A percentile compares a stretch with the other conserved stretches of the same genome.
phyloP scores from a whole-genome alignment of 208 protist species.

The Crithidia mellificae region DNA sequence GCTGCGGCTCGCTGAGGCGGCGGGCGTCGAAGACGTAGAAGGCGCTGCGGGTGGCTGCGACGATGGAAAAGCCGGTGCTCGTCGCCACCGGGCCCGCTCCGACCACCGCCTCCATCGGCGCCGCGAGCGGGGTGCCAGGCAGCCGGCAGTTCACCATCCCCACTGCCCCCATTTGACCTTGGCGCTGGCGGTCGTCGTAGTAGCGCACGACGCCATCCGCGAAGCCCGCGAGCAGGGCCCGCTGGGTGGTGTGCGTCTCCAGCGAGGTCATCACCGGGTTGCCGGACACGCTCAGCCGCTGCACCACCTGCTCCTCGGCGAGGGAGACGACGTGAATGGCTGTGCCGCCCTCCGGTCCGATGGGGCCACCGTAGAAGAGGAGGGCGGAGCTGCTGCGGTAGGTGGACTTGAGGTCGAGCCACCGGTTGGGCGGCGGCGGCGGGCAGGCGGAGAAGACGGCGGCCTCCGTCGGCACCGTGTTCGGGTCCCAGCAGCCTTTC shows the following conservation, averaged over 20 bases:
- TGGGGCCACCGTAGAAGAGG: slow-evolving; percentile 82
- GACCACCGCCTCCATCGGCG: slow-evolving; percentile 35
- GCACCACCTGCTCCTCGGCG: slow-evolving; percentile 82
- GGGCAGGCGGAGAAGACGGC: slow-evolving; percentile 81
- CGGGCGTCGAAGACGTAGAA: slow-evolving; percentile 79
- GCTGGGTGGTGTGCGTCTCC: slow-evolving; percentile 66
- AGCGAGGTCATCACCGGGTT: slow-evolving; percentile 71
- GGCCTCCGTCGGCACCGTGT: slow-evolving; percentile 59
- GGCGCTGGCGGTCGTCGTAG: slow-evolving; percentile 85
- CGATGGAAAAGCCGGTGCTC: slow-evolving; percentile 52
- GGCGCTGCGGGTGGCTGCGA: slow-evolving; percentile 50
- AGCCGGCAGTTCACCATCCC: slow-evolving; percentile 47
- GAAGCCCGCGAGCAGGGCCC: slow-evolving; percentile 76
- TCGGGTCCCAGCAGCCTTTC: slow-evolving; percentile 62
- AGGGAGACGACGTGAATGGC: slow-evolving; percentile 81
- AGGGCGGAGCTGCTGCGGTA: slow-evolving; percentile 76
- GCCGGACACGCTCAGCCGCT: slow-evolving; percentile 71
- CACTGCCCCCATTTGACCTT: slow-evolving; percentile 74
- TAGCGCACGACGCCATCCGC: slow-evolving; percentile 83
- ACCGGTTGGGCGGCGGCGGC: slow-evolving; percentile 48
- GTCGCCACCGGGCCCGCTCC: slow-evolving; percentile 39
- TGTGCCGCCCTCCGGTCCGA: slow-evolving; percentile 61
- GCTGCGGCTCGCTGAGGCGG: slow-evolving; percentile 54
- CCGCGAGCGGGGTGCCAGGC: slow-evolving; percentile 6
- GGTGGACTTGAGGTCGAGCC: slow-evolving; percentile 70